phyloP scores from a whole-genome alignment of 371 early-diverging fungal genomes.

The Mortierella sp. region DNA sequence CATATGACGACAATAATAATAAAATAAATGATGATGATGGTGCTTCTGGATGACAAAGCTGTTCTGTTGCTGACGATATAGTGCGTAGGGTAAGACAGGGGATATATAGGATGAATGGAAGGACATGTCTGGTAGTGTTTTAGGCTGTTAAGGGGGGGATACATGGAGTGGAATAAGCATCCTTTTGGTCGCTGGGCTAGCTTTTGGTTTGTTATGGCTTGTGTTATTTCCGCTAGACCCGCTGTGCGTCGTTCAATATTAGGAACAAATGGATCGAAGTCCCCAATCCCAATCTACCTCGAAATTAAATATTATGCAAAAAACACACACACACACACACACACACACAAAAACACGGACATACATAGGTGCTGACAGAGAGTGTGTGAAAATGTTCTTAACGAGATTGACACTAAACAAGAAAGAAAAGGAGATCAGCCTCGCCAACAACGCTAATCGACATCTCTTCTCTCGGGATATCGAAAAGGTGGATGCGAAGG shows the following conservation, averaged over 20 bases:
- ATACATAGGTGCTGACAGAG: too few relatives aligned
- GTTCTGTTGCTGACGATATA: not conserved
- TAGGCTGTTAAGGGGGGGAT: not conserved
- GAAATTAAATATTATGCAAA: slow-evolving; percentile 13
- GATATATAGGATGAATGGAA: too few relatives aligned
- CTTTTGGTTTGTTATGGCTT: too few relatives aligned
- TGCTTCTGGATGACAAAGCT: too few relatives aligned
- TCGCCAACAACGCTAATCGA: too few relatives aligned
- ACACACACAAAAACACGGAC: not conserved
- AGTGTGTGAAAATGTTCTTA: too few relatives aligned
- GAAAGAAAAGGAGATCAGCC: not conserved
- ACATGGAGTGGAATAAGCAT: too few relatives aligned
- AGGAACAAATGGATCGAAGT: not conserved
- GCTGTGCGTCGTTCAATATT: slow-evolving; percentile 1
- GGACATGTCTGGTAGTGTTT: not conserved
- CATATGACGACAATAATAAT: not conserved
- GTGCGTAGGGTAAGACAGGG: not conserved
- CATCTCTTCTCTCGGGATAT: not conserved
- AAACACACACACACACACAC: not conserved
- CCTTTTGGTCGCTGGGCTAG: too few relatives aligned
- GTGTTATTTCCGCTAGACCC: not conserved
- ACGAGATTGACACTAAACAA: not conserved
- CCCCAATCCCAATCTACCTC: slow-evolving; percentile 10
- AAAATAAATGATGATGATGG: not conserved
- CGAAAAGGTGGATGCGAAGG: not conserved